phyloP scores from a whole-genome alignment of 2,329 filamentous ascomycete species.

The Cladosporium velox region DNA sequence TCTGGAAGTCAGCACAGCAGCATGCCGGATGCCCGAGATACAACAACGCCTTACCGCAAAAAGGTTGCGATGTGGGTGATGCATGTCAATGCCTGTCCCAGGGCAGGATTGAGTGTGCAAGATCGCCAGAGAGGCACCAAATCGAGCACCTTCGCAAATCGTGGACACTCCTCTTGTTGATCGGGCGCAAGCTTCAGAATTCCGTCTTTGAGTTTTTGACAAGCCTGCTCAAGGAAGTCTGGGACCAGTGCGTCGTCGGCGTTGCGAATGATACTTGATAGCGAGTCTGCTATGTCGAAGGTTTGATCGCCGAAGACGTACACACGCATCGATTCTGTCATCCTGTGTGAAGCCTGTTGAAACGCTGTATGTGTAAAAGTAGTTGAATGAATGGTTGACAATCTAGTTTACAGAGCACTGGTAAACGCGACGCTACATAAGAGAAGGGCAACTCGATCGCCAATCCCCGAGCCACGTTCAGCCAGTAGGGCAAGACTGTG shows the following conservation, averaged over 20 bases:
- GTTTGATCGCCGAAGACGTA: conserved; percentile 32
- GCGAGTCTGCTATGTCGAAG: conserved; percentile 24
- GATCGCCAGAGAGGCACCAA: conserved; percentile 21
- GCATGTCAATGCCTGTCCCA: conserved; percentile 27
- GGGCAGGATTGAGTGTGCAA: conserved; percentile 26
- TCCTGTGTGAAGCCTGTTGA: not conserved
- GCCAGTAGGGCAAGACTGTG: too few species aligned
- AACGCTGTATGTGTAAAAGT: not conserved
- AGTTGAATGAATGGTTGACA: not conserved
- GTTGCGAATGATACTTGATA: conserved; percentile 22
- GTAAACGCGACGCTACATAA: too few species aligned
- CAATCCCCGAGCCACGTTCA: too few species aligned
- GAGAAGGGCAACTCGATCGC: too few species aligned
- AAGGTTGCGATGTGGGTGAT: conserved; percentile 28
- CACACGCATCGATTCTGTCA: conserved; percentile 1
- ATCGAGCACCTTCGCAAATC: not conserved
- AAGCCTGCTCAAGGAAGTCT: not conserved
- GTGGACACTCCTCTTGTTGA: not conserved
- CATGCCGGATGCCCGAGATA: not conserved
- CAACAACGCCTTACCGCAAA: conserved; percentile 21
- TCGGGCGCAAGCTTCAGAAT: not conserved
- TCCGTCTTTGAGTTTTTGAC: not conserved
- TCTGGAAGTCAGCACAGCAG: not conserved
- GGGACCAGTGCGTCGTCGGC: not conserved
- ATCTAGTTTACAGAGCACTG: too few species aligned